Evolutionary conservation across 2,329 filamentous ascomycete genomes (phyloP).

Genomic region (Talaromyces sp.): DNA sequence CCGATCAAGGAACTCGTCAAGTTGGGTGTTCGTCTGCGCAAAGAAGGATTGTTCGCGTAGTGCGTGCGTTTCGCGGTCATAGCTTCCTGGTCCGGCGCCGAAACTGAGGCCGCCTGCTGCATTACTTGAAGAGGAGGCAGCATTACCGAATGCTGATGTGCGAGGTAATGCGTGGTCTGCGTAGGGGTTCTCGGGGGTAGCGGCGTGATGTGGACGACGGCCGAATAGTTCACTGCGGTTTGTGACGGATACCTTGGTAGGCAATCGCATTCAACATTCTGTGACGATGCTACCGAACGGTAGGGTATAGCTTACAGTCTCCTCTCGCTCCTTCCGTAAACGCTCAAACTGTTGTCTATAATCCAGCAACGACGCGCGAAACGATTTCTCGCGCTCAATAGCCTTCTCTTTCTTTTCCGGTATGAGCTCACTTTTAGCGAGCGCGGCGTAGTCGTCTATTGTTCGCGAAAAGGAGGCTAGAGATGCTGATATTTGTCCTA

Average conservation of each 20-base stretch:
- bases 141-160: slow-evolving; percentile 41
- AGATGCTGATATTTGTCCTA: slow-evolving; percentile 72
- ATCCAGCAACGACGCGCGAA: slow-evolving; percentile 74
- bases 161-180: slow-evolving; percentile 55
- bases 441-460: slow-evolving; percentile 82
- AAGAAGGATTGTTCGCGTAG: slow-evolving; percentile 89
- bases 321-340: slow-evolving; percentile 73
- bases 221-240: slow-evolving; percentile 81
- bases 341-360: slow-evolving; percentile 74
- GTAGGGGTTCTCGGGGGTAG: slow-evolving; percentile 93
- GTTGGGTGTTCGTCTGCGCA: slow-evolving; percentile 70
- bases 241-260: slow-evolving; percentile 53
- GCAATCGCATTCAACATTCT: slow-evolving; percentile 11
- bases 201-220: slow-evolving; percentile 69
- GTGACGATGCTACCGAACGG: background rate
- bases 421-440: slow-evolving; percentile 85
- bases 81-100: slow-evolving; percentile 51
- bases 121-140: slow-evolving; percentile 24
- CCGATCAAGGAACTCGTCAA: slow-evolving; percentile 91
- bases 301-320: slow-evolving; percentile 50
- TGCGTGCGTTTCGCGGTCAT: slow-evolving; percentile 73
- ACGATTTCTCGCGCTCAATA: slow-evolving; percentile 76
- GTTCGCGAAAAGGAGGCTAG: slow-evolving; percentile 81
- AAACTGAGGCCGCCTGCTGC: slow-evolving; percentile 40
- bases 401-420: slow-evolving; percentile 90